Base-by-base conservation (phyloP, 495 filamentous ascomycete genomes). In the Penicillium riverlandense region DNA sequence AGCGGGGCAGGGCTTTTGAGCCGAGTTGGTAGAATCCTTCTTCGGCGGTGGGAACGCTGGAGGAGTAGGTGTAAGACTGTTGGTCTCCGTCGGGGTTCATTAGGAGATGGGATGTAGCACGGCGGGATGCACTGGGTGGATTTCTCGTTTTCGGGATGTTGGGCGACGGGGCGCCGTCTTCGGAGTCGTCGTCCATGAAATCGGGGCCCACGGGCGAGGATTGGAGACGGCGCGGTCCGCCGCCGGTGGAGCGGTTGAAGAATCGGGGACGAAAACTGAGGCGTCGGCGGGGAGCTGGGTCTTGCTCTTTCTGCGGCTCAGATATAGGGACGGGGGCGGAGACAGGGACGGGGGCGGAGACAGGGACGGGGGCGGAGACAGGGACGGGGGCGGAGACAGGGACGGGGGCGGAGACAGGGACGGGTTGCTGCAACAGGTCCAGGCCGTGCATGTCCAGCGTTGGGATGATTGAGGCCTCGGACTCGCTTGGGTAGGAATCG, bases 221-320 rank as follows among this genome's bases (percentile, higher is more conserved):
- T 32, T 67, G 59, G 0, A 60, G 45, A 11, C 53, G 54, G 9
- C 59, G 63, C 5, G 57, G 16, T 4, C 16, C 35, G 28, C 16
- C 35, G 28, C 48, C 53, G 10, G 29, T 35, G 0, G 59, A 62
- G 16, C 64, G 66, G 30, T 42, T 52, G 40, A 70, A 65, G 45
- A 72, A 68, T 2, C 46, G 49, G 14, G 66, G 63, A 7, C 55
- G 59, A 42, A 72, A 57, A 37, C 65, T 70, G 13, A 68, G 43
- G 37, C 59, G 61, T 8, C 62, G 55, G 29, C 61, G 61, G 9
- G 48, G 55, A 12, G 62, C 60, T 0, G 43, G 48, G 1, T 64
- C 66, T 1, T 50, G 41, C 16, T 56, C 54, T 12, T 47, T 37
- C 10, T 52, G 47, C 8, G 49, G 33, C 35, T 50, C 52, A 2